Conservation (phyloP, 768 basidiomycete species). For the Mycena epipterygia region DNA sequence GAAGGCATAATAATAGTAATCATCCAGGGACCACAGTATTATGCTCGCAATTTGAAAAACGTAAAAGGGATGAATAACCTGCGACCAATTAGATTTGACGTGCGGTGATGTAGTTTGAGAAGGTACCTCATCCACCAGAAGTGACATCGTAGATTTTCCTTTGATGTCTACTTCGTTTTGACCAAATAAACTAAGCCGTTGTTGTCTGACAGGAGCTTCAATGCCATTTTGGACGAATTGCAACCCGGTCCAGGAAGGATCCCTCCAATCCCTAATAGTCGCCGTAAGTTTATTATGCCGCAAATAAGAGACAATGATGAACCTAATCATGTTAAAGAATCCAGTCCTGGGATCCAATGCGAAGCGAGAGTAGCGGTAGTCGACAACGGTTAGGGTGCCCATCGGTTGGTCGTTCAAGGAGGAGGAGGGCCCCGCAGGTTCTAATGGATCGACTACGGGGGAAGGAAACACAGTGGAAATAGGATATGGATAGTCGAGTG, state of each 20-base stretch:
- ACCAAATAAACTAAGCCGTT: constrained; percentile 84
- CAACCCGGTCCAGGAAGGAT: constrained; percentile 78
- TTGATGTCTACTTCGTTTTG: constrained; percentile 91
- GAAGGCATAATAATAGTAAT: constrained; percentile 98
- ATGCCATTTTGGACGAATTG: constrained; percentile 77
- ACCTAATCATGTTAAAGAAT: constrained; percentile 87
- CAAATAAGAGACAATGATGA: constrained; percentile 36
- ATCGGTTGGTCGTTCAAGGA: constrained; percentile 6
- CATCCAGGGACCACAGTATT: constrained; percentile 92
- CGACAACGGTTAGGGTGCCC: constrained; percentile 72
- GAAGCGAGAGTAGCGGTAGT: constrained; percentile 95
- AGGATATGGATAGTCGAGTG: constrained; percentile 80
- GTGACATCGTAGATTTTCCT: constrained; percentile 81
- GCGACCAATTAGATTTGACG: constrained; percentile 11
- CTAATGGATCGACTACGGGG: constrained; percentile 46
- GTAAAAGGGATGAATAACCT: constrained; percentile 98
- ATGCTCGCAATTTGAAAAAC: constrained; percentile 98
- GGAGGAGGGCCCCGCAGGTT: not conserved
- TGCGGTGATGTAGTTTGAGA: not conserved
- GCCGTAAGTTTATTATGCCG: constrained; percentile 20
- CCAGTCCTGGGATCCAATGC: constrained; percentile 88
- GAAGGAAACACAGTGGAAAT: constrained; percentile 84
- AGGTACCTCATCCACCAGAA: constrained; percentile 91
- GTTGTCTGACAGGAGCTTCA: constrained; percentile 63
- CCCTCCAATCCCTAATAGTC: constrained; percentile 88